Evolutionary conservation across 106 monocot species (phyloP).

Genomic region (Dioscorea zingiberensis): DNA sequence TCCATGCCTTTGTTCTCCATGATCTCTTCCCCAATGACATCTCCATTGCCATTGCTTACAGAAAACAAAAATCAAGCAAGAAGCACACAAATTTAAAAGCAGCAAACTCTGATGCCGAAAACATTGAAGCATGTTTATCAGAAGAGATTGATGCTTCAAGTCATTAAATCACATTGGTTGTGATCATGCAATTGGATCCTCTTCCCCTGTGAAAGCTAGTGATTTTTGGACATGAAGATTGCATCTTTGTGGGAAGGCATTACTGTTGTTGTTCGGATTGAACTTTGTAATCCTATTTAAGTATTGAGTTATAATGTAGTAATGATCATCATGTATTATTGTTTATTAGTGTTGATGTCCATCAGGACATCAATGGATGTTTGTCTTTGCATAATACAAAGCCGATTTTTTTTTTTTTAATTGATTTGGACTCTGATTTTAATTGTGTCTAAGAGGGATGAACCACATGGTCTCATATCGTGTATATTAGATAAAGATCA

Average conservation of each 20-base stretch:
- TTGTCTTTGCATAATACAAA: too few relatives aligned
- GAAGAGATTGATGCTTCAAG: background rate
- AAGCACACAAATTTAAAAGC: constrained; percentile 19
- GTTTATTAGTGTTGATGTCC: too few relatives aligned
- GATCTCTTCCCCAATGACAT: constrained; percentile 80
- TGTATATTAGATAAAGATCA: too few relatives aligned
- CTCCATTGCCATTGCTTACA: constrained; percentile 64
- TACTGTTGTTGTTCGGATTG: too few relatives aligned
- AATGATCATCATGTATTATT: too few relatives aligned
- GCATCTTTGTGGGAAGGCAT: background rate
- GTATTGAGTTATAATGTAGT: too few relatives aligned
- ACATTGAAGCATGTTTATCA: background rate
- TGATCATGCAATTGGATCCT: constrained; percentile 2
- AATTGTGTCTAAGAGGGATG: too few relatives aligned
- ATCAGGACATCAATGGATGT: too few relatives aligned
- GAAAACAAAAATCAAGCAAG: constrained; percentile 36
- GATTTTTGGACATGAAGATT: constrained; percentile 4
- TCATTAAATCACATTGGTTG: background rate
- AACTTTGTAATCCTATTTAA: background rate
- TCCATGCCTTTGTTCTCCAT: constrained; percentile 61
- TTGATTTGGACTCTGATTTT: too few relatives aligned
- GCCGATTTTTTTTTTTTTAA: too few relatives aligned
- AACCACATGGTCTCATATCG: too few relatives aligned
- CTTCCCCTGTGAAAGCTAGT: background rate
- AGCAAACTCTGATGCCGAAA: constrained; percentile 15